A percentile compares a stretch with the other conserved stretches of the same genome.
phyloP scores from a whole-genome alignment of 225 moss, liverwort and hornwort genomes.

The Marchantia polymorpha region DNA sequence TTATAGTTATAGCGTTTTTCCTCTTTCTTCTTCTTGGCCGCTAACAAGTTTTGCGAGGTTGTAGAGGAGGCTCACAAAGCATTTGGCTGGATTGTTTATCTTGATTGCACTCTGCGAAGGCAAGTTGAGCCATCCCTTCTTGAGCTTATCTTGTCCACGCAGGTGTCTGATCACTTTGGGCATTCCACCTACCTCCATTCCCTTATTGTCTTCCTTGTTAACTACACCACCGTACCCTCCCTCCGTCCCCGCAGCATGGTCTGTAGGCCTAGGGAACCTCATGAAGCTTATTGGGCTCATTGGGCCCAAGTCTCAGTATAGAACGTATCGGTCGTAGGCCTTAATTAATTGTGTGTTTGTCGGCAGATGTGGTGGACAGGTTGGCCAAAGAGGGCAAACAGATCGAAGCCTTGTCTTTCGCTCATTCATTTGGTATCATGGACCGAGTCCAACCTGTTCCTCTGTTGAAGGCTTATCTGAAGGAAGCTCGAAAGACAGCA shows the following conservation, averaged over 20 bases:
- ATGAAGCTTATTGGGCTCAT: slow-evolving; percentile 21
- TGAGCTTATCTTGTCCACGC: slow-evolving; percentile 5
- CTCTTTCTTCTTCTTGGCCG: not conserved
- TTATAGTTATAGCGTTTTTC: not conserved
- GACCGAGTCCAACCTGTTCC: slow-evolving; percentile 98
- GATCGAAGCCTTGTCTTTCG: slow-evolving; percentile 99
- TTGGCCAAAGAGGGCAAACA: slow-evolving; percentile 99
- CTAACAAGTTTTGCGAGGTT: slow-evolving; percentile 10
- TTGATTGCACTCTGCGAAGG: slow-evolving; percentile 26
- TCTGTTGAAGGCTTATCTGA: slow-evolving; percentile 88
- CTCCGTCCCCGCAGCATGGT: slow-evolving; percentile 1
- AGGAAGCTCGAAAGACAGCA: slow-evolving; percentile 97
- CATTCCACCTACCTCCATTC: not conserved
- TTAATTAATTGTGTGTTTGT: slow-evolving; percentile 55
- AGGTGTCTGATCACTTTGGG: slow-evolving; percentile 14
- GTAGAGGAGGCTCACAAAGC: slow-evolving; percentile 11
- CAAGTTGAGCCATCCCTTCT: slow-evolving; percentile 18
- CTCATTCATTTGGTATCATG: slow-evolving; percentile 99
- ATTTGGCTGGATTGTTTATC: slow-evolving; percentile 21
- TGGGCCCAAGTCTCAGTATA: slow-evolving; percentile 21
- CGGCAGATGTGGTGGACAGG: slow-evolving; percentile 99
- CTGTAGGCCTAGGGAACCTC: slow-evolving; percentile 15
- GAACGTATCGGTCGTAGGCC: slow-evolving; percentile 31
- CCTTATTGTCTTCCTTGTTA: not conserved
- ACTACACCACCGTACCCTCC: not conserved